These are phyloP conservation scores for Backusella australiensis DNA, from an alignment of 192 early-diverging fungal genomes.

Conservation along the genomic window DNA sequence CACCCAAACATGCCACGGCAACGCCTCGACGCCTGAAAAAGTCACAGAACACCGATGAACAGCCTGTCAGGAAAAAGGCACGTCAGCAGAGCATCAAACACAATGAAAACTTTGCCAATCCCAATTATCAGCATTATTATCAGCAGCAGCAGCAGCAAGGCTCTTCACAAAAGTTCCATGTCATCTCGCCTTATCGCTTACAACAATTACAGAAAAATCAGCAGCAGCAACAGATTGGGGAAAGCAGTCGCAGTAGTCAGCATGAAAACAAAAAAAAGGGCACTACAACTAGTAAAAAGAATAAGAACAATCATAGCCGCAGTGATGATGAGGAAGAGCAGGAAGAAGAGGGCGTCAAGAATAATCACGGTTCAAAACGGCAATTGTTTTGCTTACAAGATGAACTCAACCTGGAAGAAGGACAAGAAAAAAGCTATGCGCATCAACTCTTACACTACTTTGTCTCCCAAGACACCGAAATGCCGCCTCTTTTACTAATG, in stretches of 20 bases:
- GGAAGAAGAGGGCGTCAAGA: background rate
- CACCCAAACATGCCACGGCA: slow-evolving; percentile 56
- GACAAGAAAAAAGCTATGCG: slow-evolving; percentile 43
- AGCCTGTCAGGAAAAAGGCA: slow-evolving; percentile 35
- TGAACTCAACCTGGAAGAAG: slow-evolving; percentile 48
- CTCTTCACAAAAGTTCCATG: background rate
- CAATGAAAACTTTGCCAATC: slow-evolving; percentile 25
- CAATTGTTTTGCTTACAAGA: slow-evolving; percentile 30
- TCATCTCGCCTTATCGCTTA: background rate
- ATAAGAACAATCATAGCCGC: background rate
- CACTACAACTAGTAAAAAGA: slow-evolving; percentile 19
- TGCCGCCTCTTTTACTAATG: slow-evolving; percentile 22
- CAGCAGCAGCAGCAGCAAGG: slow-evolving; percentile 7
- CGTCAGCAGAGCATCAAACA: slow-evolving; percentile 18
- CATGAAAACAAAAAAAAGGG: background rate
- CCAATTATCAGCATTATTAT: slow-evolving; percentile 8
- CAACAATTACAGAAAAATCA: background rate
- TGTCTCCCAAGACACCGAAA: slow-evolving; percentile 10
- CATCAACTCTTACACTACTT: slow-evolving; percentile 26
- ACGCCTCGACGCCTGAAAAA: slow-evolving; percentile 43
- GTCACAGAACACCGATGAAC: slow-evolving; percentile 1
- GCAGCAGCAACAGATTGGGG: background rate
- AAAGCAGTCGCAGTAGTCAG: background rate
- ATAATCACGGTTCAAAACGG: background rate
- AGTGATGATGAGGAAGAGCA: background rate